phyloP scores from a whole-genome alignment of 805 yeast species.

The Saccharomycopsis fermentans region DNA sequence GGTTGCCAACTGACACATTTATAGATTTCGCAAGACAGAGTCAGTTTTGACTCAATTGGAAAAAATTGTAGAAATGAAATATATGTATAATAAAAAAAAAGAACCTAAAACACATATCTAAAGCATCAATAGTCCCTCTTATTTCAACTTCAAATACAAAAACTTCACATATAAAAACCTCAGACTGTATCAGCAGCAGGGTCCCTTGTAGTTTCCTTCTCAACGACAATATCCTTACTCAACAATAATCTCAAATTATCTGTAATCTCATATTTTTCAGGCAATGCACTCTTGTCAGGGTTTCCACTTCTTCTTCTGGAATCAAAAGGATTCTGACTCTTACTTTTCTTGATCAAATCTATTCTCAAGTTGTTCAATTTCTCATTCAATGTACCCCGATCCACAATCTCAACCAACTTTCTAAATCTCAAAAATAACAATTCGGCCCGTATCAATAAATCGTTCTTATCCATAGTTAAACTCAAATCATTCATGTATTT shows the following conservation, averaged over 20 bases:
- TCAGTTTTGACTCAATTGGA: no score
- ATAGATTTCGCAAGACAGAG: no score
- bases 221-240: slow-evolving; percentile 50
- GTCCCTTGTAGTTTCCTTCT: slow-evolving; percentile 41
- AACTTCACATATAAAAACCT: not conserved
- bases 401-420: slow-evolving; percentile 71
- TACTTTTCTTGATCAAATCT: slow-evolving; percentile 6
- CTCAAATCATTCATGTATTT: slow-evolving; percentile 88
- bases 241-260: slow-evolving; percentile 52
- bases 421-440: slow-evolving; percentile 69
- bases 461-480: slow-evolving; percentile 64
- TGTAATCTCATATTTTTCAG: slow-evolving; percentile 22
- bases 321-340: slow-evolving; percentile 14
- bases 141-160: no score
- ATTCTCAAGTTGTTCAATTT: slow-evolving; percentile 13
- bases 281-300: slow-evolving; percentile 2
- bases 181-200: slow-evolving; percentile 14
- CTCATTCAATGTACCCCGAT: slow-evolving; percentile 30
- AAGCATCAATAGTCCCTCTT: no score
- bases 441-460: slow-evolving; percentile 75
- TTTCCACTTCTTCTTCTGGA: slow-evolving; percentile 11
- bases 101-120: no score
- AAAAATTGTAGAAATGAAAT: no score
- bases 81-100: no score
- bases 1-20: no score